Percentiles rank a stretch among this genome's conserved stretches.
phyloP scores from a whole-genome alignment of 1,284 basidiomycete genomes.

The Boletus semigastroideus region DNA sequence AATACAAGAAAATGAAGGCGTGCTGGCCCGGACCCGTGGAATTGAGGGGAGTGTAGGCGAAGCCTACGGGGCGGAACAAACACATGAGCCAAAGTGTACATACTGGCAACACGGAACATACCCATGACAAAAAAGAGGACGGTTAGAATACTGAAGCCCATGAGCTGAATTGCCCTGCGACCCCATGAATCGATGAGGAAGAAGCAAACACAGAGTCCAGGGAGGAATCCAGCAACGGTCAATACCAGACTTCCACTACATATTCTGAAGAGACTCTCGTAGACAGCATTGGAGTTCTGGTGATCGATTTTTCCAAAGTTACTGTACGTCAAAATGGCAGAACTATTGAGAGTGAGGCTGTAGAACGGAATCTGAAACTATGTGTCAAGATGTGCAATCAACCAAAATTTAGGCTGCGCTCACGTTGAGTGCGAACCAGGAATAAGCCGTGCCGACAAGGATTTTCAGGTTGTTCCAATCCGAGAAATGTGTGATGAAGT shows the following conservation, averaged over 20 bases:
- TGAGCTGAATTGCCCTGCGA: constrained; percentile 53
- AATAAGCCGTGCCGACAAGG: constrained; percentile 48
- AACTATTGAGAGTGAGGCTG: constrained; percentile 60
- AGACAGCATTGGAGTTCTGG: constrained; percentile 23
- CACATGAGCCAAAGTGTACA: not conserved
- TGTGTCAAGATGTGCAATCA: constrained; percentile 1
- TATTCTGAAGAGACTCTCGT: constrained; percentile 32
- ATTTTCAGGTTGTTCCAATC: constrained; percentile 46
- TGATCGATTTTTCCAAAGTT: constrained; percentile 28
- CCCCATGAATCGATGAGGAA: constrained; percentile 52
- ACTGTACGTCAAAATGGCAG: constrained; percentile 39
- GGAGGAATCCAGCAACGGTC: constrained; percentile 49
- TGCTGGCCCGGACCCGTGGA: constrained; percentile 39
- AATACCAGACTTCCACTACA: constrained; percentile 46
- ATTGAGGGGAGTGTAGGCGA: constrained; percentile 56
- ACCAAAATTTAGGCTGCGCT: not conserved
- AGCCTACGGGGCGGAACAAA: constrained; percentile 37
- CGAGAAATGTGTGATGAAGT: constrained; percentile 49
- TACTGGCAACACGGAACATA: constrained; percentile 24
- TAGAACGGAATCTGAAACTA: constrained; percentile 55
- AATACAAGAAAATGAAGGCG: constrained; percentile 63
- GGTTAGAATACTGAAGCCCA: constrained; percentile 59
- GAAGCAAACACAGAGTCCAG: constrained; percentile 52
- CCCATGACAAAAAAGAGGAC: constrained; percentile 52
- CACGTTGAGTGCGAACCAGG: constrained; percentile 68